Conservation (phyloP, 1,284 basidiomycete species). For the Apiotrichum mycotoxinovorans region DNA sequence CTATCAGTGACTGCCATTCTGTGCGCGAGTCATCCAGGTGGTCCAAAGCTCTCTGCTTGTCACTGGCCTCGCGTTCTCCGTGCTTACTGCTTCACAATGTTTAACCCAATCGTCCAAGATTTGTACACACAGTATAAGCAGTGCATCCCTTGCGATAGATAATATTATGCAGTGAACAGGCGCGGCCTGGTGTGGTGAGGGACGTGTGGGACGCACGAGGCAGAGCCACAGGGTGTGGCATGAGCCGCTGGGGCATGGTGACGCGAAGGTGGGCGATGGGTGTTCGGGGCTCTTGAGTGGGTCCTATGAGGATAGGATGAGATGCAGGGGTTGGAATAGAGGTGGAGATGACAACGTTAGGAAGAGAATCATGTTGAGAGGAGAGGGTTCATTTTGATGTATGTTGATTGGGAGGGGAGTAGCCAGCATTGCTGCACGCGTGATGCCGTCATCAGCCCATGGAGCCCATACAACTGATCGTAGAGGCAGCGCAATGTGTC, state of each 20-base stretch:
- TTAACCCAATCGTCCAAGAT: no score
- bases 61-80: no score
- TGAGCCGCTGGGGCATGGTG: not conserved
- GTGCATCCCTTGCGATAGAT: slow-evolving; percentile 1
- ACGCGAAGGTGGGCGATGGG: not conserved
- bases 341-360: not conserved
- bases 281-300: not conserved
- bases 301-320: not conserved
- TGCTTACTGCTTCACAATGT: no score
- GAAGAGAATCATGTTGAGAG: not conserved
- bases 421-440: no score
- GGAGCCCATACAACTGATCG: not conserved
- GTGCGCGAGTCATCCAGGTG: no score
- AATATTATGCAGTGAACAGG: slow-evolving; percentile 2
- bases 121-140: not conserved
- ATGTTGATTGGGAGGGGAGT: no score
- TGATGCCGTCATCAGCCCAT: no score
- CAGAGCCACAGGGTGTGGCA: not conserved
- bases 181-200: not conserved
- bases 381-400: not conserved
- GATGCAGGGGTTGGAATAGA: not conserved
- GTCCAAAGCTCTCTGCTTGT: no score
- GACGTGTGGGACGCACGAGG: no score
- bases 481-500: not conserved
- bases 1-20: no score